Percentiles rank a stretch among this genome's conserved stretches.
phyloP scores from a whole-genome alignment of 2,329 filamentous ascomycete species.

The Trichoderma sp. region DNA sequence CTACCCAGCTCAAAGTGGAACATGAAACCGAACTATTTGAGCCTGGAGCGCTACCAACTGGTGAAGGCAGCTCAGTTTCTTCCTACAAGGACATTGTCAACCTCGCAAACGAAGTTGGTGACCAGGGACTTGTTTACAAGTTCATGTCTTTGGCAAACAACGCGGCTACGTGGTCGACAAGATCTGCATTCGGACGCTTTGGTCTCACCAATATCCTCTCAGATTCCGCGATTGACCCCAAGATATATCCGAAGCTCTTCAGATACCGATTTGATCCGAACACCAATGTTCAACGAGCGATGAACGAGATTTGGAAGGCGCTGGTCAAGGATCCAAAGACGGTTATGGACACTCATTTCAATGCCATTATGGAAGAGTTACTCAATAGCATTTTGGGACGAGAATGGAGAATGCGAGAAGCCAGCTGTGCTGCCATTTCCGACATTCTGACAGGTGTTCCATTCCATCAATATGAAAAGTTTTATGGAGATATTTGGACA shows the following conservation, averaged over 20 bases:
- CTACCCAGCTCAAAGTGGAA: constrained; percentile 77
- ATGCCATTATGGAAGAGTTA: constrained; percentile 85
- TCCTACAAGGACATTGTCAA: constrained; percentile 98
- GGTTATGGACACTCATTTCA: constrained; percentile 80
- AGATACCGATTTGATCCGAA: constrained; percentile 96
- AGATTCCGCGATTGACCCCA: constrained; percentile 85
- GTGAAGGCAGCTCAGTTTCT: constrained; percentile 84
- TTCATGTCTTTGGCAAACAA: constrained; percentile 98
- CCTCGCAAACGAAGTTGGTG: constrained; percentile 93
- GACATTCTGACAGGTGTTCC: constrained; percentile 84
- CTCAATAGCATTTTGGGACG: constrained; percentile 83
- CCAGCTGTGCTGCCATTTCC: constrained; percentile 85
- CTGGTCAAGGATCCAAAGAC: constrained; percentile 85
- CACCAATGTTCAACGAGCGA: constrained; percentile 86
- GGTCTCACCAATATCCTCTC: constrained; percentile 90
- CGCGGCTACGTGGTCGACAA: constrained; percentile 95
- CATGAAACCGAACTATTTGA: constrained; percentile 94
- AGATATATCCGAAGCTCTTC: constrained; percentile 92
- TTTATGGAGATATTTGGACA: constrained; percentile 83
- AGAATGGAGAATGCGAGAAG: constrained; percentile 92
- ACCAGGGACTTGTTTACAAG: constrained; percentile 94
- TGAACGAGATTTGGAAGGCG: constrained; percentile 97
- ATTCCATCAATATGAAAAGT: constrained; percentile 77
- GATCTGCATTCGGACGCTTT: constrained; percentile 92
- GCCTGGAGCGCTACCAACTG: constrained; percentile 84